Base-by-base conservation (phyloP, 305 asterid genomes). In the Fraxinus sp. region DNA sequence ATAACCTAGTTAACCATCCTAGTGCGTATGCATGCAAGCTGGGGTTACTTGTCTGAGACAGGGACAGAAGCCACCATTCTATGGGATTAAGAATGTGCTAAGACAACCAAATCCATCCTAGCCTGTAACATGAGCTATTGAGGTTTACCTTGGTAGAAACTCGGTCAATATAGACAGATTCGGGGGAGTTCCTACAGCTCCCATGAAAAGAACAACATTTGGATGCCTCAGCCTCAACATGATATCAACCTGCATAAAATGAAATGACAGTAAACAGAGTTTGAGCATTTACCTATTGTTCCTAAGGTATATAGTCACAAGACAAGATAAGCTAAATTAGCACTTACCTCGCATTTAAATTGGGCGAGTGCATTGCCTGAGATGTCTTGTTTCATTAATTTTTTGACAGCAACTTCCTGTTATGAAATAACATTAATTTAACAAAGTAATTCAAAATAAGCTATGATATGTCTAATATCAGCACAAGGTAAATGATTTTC, bases 331-430 rank as follows among this genome's bases (percentile, higher is more conserved):
- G 46, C 24, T 22, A 81, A 72, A 39, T 68, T 35, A 52, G 64
- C 81, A 82, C 91, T 87, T 86, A 92, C 98, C 91, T 94, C 98
- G 20, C 97, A 92, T 89, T 91, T 92, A 77, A 96, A 96, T 79
- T 93, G 98, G 39, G 84, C 85, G 35, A 96, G 98, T 81, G 98
- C 98, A 87, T 93, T 95, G 28, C 95, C 95, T 82, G 99, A 89
- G 81, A 96, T 92, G 86, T 96, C 99, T 93, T 96, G 99, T 78
- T 94, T 94, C 97, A 96, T 93, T 83, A 93, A 92, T 85, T 91
- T 96, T 87, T 96, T 96, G 74, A 93, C 98, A 3, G 99, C 99
- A 87, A 96, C 98, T 91, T 96, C 99, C 99, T 96, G 95, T 64
- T 73, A 85, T 35, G 66, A 72, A 85, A 72, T 79, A 80, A 81